Percentiles rank a stretch among this genome's conserved stretches.
phyloP scores from a whole-genome alignment of 495 filamentous ascomycete species.

The Trichocladium uniseriatum region DNA sequence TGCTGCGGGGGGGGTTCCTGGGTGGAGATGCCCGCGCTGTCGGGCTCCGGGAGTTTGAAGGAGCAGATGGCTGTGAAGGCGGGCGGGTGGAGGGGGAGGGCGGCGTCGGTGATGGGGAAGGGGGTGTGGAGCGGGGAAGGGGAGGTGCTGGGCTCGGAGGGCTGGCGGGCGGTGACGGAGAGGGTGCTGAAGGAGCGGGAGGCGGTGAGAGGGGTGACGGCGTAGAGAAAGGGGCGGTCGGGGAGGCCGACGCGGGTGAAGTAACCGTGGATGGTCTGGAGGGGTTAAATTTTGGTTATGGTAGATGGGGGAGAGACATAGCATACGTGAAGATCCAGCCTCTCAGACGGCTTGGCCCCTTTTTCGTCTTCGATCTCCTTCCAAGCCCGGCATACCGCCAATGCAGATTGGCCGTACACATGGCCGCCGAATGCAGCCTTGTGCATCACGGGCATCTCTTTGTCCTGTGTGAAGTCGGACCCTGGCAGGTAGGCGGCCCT shows the following conservation, averaged over 20 bases:
- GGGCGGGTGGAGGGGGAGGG: conserved; percentile 34
- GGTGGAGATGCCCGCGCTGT: conserved; percentile 22
- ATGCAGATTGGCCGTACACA: conserved; percentile 56
- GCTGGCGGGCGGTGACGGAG: conserved; percentile 49
- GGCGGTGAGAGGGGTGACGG: conserved; percentile 43
- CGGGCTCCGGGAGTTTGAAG: conserved; percentile 43
- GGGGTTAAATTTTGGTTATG: neutral
- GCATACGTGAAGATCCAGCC: conserved; percentile 53
- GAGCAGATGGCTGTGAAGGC: conserved; percentile 54
- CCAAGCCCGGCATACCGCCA: conserved; percentile 48
- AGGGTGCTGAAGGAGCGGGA: conserved; percentile 51
- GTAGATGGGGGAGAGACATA: neutral
- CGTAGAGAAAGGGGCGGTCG: conserved; percentile 53
- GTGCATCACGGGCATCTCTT: conserved; percentile 7
- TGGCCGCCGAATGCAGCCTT: conserved; percentile 51
- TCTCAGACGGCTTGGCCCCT: conserved; percentile 10
- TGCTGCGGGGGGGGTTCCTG: conserved; percentile 30
- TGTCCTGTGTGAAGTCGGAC: conserved; percentile 16
- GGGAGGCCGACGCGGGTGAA: conserved; percentile 49
- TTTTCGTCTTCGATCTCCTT: conserved; percentile 29
- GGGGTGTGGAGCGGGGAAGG: conserved; percentile 18
- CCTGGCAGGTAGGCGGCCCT: conserved; percentile 28
- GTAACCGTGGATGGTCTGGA: conserved; percentile 55
- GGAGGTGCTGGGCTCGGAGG: conserved; percentile 24
- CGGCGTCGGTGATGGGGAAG: conserved; percentile 29